Evolutionary conservation across 2,329 filamentous ascomycete species (phyloP), one percentile per base, ranked within the genome.

Genomic region (Xylariomycetidae sp.): DNA sequence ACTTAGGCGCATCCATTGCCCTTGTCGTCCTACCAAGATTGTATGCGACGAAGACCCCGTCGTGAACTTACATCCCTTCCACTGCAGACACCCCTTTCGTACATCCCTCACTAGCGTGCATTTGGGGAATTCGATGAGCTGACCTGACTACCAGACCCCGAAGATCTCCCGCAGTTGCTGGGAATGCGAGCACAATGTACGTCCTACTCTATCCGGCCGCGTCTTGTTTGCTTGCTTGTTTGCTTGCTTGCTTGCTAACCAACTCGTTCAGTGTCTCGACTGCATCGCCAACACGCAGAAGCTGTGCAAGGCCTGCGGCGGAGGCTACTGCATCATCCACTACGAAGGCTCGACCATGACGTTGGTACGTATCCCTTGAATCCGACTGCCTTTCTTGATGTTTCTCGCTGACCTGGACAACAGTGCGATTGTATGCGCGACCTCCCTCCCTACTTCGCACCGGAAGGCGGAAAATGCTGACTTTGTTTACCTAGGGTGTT

Each of bases 301-400:
- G 28, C 71, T 67, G 20, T 95, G 89, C 56, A 71, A 67, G 40
- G 72, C 71, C 38, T 95, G 89, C 58, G 72, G 72, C 25, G 82
- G 83, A 34, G 84, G 85, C 32, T 95, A 93, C 57, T 95, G 89
- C 57, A 72, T 82, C 39, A 71, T 82, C 35, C 86, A 94, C 54
- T 88, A 93, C 46, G 84, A 88, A 46, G 85, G 85, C 12, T 90
- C 83, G 25, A 85, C 81, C 10, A 61, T 69, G n/a, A 79, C 70
- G 22, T 58, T 66, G 46, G 71, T 74, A 52, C 64, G 68, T 62
- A 17, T 16, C 23, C 30, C 10, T 5, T 7, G 15, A 5, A 6
- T 22, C 19, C 4, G 20, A 18, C 18, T n/a, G 18, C 16, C 13
- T 14, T 6, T 27, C n/a, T n/a, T n/a, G n/a, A n/a, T n/a, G 40